These are phyloP conservation scores for Symbiodinium natans DNA, from an alignment of 73 alveolate genomes.

Conservation along the genomic window DNA sequence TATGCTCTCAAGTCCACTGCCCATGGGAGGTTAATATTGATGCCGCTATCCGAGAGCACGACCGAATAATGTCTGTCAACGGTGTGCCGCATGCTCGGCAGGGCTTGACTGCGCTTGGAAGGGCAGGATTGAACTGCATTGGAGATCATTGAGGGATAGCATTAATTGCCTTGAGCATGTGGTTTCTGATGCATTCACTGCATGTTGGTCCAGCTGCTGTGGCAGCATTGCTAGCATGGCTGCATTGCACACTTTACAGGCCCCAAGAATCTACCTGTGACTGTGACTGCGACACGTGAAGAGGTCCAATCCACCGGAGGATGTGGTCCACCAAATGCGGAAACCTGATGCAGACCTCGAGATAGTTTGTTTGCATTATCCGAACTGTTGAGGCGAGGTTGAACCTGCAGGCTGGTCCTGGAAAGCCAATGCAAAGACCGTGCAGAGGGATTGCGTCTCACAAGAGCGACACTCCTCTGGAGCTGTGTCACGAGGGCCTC, in stretches of 20 bases:
- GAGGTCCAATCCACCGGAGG: constrained; percentile 88
- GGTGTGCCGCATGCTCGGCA: constrained; percentile 22
- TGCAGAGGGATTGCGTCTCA: neutral
- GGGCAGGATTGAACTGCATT: neutral
- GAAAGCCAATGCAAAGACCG: neutral
- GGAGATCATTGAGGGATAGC: neutral
- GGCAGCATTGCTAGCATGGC: neutral
- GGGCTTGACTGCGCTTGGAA: neutral
- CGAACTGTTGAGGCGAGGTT: neutral
- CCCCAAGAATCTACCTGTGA: neutral
- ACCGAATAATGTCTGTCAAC: constrained; percentile 78
- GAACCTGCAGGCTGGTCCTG: neutral
- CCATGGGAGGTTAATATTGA: constrained; percentile 39
- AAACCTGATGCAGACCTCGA: constrained; percentile 49
- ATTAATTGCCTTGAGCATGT: neutral
- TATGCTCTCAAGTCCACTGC: too few relatives aligned
- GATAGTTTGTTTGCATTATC: constrained; percentile 56
- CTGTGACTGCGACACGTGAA: neutral
- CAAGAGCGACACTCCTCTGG: neutral
- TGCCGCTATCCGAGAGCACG: constrained; percentile 61
- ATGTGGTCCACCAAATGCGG: constrained; percentile 83
- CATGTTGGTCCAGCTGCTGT: too few relatives aligned
- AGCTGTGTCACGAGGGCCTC: neutral
- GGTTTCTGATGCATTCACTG: neutral
- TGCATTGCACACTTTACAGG: neutral